These are phyloP conservation scores for Macrolepiota albuminosa DNA, from an alignment of 768 basidiomycete genomes.

Conservation along the genomic window DNA sequence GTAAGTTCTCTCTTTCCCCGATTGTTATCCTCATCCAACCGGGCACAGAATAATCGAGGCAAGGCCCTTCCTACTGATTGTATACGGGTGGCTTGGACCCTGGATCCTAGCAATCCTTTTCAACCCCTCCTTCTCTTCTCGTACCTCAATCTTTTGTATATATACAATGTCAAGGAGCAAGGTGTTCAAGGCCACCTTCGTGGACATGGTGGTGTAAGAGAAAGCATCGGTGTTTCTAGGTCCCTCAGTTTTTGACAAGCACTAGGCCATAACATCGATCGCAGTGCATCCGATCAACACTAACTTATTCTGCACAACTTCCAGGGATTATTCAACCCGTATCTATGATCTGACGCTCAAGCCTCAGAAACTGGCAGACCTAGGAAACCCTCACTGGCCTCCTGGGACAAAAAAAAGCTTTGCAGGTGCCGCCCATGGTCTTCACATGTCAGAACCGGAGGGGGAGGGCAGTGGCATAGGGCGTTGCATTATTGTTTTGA, in stretches of 20 bases:
- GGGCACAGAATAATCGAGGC: conserved; percentile 9
- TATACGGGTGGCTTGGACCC: conserved; percentile 53
- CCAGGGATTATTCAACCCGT: conserved; percentile 64
- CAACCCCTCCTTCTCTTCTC: conserved; percentile 62
- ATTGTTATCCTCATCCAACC: background rate
- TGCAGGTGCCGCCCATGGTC: conserved; percentile 67
- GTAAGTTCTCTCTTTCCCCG: conserved; percentile 18
- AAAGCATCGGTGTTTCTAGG: background rate
- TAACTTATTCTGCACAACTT: conserved; percentile 65
- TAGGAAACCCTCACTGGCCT: conserved; percentile 58
- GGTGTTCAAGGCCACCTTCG: conserved; percentile 45
- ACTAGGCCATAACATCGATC: conserved; percentile 61
- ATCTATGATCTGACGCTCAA: conserved; percentile 57
- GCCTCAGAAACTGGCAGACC: conserved; percentile 19
- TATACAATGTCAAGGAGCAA: conserved; percentile 42
- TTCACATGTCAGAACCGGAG: conserved; percentile 55
- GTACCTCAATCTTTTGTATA: conserved; percentile 47
- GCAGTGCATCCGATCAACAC: conserved; percentile 56
- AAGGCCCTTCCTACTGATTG: conserved; percentile 25
- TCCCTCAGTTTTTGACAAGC: conserved; percentile 8
- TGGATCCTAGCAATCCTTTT: conserved; percentile 36
- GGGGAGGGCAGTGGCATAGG: conserved; percentile 67
- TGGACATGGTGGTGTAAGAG: conserved; percentile 72
- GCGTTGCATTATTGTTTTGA: conserved; percentile 58
- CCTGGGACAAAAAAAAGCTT: conserved; percentile 42